Evolutionary conservation across 2,329 filamentous ascomycete species (phyloP).

Genomic region (Myriosclerotinia duriaeana): DNA sequence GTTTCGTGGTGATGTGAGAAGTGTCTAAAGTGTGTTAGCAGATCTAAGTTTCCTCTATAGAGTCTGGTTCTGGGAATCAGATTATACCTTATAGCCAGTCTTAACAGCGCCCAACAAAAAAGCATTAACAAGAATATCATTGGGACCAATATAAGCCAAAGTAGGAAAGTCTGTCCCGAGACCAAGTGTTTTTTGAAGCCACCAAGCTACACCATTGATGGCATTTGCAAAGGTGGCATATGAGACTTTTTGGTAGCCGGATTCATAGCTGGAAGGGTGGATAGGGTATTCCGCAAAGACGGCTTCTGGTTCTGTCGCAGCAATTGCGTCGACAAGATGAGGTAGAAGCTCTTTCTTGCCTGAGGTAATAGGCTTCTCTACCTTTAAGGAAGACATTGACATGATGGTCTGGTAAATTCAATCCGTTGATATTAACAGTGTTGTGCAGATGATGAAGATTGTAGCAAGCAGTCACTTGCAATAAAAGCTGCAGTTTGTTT

Average conservation of each 20-base stretch:
- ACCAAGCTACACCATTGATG: slow-evolving; percentile 29
- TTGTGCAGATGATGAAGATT: neutral
- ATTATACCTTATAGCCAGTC: slow-evolving; percentile 17
- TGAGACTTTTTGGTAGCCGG: slow-evolving; percentile 25
- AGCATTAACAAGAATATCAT: slow-evolving; percentile 8
- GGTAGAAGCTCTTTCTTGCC: slow-evolving; percentile 17
- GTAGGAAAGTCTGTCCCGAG: slow-evolving; percentile 40
- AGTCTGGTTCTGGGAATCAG: neutral
- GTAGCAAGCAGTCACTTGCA: neutral
- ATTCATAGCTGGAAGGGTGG: neutral
- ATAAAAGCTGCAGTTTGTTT: neutral
- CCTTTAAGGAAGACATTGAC: neutral
- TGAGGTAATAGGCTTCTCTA: neutral
- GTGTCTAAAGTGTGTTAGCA: neutral
- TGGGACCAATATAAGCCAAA: slow-evolving; percentile 46
- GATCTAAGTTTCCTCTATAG: neutral
- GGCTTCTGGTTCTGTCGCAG: slow-evolving; percentile 14
- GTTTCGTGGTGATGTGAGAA: slow-evolving; percentile 20
- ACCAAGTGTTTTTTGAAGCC: slow-evolving; percentile 25
- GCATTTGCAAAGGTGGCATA: slow-evolving; percentile 28
- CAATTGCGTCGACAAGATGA: slow-evolving; percentile 12
- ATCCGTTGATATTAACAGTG: neutral
- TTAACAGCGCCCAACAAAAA: slow-evolving; percentile 21
- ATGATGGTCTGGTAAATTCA: neutral
- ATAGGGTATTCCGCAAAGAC: slow-evolving; percentile 20